Evolutionary conservation across 331 rosid species (phyloP).

Genomic region (Telfairia occidentalis): DNA sequence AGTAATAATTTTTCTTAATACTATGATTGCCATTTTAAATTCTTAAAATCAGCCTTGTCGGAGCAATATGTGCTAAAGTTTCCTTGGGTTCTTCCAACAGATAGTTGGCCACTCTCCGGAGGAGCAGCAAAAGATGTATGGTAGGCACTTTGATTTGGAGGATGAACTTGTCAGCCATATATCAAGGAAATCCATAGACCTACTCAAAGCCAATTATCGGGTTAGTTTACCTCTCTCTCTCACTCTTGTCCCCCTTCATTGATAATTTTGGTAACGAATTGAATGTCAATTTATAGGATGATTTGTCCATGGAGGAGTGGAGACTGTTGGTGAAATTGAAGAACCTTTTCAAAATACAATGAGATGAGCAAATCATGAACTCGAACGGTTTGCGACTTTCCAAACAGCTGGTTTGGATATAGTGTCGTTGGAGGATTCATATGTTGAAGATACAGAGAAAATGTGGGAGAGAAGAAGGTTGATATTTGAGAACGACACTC

Average conservation of each 20-base stretch:
- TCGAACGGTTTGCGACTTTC: background rate
- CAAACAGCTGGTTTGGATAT: background rate
- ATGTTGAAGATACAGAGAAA: background rate
- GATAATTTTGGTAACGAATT: background rate
- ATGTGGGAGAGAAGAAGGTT: background rate
- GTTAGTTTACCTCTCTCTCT: conserved; percentile 16
- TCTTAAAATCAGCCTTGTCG: background rate
- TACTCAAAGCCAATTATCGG: conserved; percentile 54
- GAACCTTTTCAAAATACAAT: conserved; percentile 62
- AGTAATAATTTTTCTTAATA: background rate
- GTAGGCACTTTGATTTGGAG: conserved; percentile 91
- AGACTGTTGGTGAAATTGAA: conserved; percentile 73
- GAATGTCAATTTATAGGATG: conserved; percentile 41
- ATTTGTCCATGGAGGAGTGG: conserved; percentile 64
- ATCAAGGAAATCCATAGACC: conserved; percentile 73
- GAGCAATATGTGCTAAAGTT: background rate
- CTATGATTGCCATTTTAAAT: background rate
- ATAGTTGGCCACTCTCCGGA: conserved; percentile 65
- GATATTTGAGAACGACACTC: background rate
- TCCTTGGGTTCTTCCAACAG: conserved; percentile 28
- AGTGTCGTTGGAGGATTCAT: background rate
- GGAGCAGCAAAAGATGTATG: conserved; percentile 92
- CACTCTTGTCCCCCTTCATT: no score
- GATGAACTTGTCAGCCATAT: conserved; percentile 96
- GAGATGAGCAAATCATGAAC: conserved; percentile 16